Base-by-base conservation (phyloP, 192 early-diverging fungal species). In the Rhizophagus sp. region DNA sequence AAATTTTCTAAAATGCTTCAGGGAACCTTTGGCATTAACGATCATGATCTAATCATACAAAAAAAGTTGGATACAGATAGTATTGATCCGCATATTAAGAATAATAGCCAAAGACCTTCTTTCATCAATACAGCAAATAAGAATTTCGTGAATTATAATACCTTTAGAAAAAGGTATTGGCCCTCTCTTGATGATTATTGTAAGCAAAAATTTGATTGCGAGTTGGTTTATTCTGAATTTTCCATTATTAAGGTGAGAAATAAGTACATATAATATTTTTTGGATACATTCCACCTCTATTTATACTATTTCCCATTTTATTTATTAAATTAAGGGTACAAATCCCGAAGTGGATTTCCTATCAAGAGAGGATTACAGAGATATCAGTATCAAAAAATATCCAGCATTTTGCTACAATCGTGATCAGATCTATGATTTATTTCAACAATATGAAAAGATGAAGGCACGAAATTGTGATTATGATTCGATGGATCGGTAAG, bases 1-100 rank as follows among this genome's bases (percentile, higher is more conserved):
- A 57, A 74, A 22, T 74, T 74, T 52, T 34, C 52, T 7, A 3
- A 34, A 74, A 74, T 74, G 73, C 73, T 74, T 74, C 47, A 74
- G 24, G 73, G 50, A 52, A 74, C 73, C 2, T 74, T 61, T 9
- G 50, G 49, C 25, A 74, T 74, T 61, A 27, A 36, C 15, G 17
- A n/a, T 50, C 44, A 17, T 6, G 47, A 74, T 3, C 3, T 57
- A 22, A 74, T 11, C 2, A n/a, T 12, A 27, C 19, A 62, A 74
- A 13, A 50, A 74, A 34, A 74, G 0, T 30, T 30, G 1, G 3
- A 57, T 74, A 12, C 73, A 33, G 47, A 62, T 57, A 19, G 61
- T 22, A 2, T 24, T 22, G 62, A 63, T 63, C 13, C 19, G 1
- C 25, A 6, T 33, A 49, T 36, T 57, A 27, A 74, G 15, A 41